Evolutionary conservation across 2,329 filamentous ascomycete genomes (phyloP).

Genomic region (Colletotrichum tanaceti): DNA sequence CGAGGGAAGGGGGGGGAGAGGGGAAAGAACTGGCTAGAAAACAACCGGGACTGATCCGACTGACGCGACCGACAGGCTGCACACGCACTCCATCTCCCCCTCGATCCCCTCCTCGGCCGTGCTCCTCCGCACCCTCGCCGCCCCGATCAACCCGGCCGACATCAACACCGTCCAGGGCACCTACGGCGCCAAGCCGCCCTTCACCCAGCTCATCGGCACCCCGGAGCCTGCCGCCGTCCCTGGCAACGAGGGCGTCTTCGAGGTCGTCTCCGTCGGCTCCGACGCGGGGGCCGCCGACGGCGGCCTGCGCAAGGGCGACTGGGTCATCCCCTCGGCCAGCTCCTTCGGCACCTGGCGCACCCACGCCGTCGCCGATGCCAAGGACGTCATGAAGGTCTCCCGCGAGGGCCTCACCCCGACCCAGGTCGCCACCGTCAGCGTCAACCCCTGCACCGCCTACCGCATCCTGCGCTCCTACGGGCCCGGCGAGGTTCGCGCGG

Average conservation of each 20-base stretch:
- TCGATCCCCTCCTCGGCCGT: constrained; percentile 72
- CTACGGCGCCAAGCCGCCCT: constrained; percentile 86
- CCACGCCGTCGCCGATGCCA: constrained; percentile 75
- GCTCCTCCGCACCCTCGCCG: constrained; percentile 87
- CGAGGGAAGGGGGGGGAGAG: too few species aligned
- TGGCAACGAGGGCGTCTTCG: constrained; percentile 94
- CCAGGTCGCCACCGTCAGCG: constrained; percentile 87
- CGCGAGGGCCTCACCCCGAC: constrained; percentile 76
- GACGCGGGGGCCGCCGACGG: constrained; percentile 50
- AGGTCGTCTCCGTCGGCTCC: constrained; percentile 79
- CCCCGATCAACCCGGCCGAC: constrained; percentile 96
- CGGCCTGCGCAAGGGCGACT: constrained; percentile 79
- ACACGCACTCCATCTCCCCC: constrained; percentile 81
- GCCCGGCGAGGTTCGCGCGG: constrained; percentile 57
- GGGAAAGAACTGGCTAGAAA: background rate
- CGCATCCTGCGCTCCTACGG: constrained; percentile 89
- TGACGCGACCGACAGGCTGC: constrained; percentile 61
- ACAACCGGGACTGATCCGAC: too few species aligned
- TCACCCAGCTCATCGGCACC: constrained; percentile 82
- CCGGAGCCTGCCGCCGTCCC: constrained; percentile 79
- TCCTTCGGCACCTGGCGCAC: constrained; percentile 96
- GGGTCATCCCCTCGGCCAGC: constrained; percentile 88
- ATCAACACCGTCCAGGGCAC: constrained; percentile 98
- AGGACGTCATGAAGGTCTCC: constrained; percentile 75
- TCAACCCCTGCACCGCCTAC: constrained; percentile 96